phyloP scores from a whole-genome alignment of 768 basidiomycete genomes.

The Nidularia pulvinata region DNA sequence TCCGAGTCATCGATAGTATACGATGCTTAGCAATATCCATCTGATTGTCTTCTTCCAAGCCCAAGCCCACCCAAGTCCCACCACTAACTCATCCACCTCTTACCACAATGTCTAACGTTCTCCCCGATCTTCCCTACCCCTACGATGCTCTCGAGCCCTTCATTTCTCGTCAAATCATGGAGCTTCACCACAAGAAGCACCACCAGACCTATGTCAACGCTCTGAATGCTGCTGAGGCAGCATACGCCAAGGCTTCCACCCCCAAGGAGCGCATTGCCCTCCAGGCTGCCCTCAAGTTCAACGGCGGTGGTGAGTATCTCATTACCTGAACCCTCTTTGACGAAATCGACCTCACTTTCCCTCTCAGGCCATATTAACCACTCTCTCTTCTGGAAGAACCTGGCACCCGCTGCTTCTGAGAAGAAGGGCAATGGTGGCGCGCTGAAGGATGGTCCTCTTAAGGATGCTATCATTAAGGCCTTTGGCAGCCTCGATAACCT shows the following conservation, averaged over 20 bases:
- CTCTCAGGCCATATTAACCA: slow-evolving; percentile 86
- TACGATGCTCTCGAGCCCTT: slow-evolving; percentile 79
- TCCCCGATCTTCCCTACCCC: slow-evolving; percentile 71
- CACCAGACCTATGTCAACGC: slow-evolving; percentile 94
- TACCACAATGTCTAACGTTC: slow-evolving; percentile 22
- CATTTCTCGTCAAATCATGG: slow-evolving; percentile 94
- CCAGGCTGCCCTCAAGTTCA: slow-evolving; percentile 94
- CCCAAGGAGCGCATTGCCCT: slow-evolving; percentile 80
- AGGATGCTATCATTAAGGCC: slow-evolving; percentile 53
- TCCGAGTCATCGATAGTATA: no score
- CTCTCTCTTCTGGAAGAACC: slow-evolving; percentile 96
- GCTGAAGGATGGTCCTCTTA: slow-evolving; percentile 64
- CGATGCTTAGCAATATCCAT: no score
- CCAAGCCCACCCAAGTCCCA: not conserved
- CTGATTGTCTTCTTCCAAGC: no score
- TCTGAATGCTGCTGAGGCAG: slow-evolving; percentile 89
- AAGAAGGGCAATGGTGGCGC: slow-evolving; percentile 61
- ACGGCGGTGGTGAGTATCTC: slow-evolving; percentile 77
- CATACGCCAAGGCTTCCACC: slow-evolving; percentile 65
- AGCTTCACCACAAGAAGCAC: slow-evolving; percentile 89
- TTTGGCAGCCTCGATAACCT: slow-evolving; percentile 76
- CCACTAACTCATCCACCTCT: not conserved
- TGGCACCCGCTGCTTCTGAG: slow-evolving; percentile 60
- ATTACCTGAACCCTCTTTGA: slow-evolving; percentile 1
- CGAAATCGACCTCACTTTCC: slow-evolving; percentile 10